Base-by-base conservation (phyloP, 1,284 basidiomycete species). In the Moesziomyces sp. region DNA sequence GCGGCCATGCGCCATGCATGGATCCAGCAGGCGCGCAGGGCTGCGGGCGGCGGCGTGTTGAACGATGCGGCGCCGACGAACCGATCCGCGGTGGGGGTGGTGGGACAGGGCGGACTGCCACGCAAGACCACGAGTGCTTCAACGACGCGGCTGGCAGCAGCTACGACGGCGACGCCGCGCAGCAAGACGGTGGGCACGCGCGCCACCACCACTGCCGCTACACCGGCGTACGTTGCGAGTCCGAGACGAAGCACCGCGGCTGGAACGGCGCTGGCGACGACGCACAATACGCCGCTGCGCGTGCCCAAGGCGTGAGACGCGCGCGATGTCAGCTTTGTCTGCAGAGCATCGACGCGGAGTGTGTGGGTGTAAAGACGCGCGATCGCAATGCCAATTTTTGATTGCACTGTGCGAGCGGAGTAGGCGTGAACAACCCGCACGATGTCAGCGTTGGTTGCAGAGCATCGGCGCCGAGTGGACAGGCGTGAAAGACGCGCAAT, bases 1-100 rank as follows among this genome's bases (percentile, higher is more conserved):
- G 89, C 91, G 16, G 96, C 97, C 1, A 86, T 85, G 73, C 72
- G 83, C 4, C 85, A 85, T 60, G 70, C 81, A 3, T 84, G 83
- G 83, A 73, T 80, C 40, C 40, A 46, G 49, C 65, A 69, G 46
- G 59, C 65, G 7, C 67, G 54, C 42, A 35, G 53, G 23, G 23
- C n/a, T 0, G 59, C 26, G 13, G 66, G 52, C 0, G 63, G 49
- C 4, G 45, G 19, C 1, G 64, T 57, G 28, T 30, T 67, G 38
- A 9, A 14, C 16, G 64, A 61, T 23, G 28, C 38, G 13, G 40
- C 46, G 14, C 3, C 8, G 4, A 9, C 33, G 16, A 18, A 19
- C 4, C 7, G 42, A 21, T 13, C 30, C 10, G 30, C 30, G 54
- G 11, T 3, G n/a, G 46, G 0, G 16, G 21, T 2, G 55, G 33